These are phyloP conservation scores for Groenewaldozyma tartarivorans DNA, from an alignment of 805 yeast species.

Conservation along the genomic window DNA sequence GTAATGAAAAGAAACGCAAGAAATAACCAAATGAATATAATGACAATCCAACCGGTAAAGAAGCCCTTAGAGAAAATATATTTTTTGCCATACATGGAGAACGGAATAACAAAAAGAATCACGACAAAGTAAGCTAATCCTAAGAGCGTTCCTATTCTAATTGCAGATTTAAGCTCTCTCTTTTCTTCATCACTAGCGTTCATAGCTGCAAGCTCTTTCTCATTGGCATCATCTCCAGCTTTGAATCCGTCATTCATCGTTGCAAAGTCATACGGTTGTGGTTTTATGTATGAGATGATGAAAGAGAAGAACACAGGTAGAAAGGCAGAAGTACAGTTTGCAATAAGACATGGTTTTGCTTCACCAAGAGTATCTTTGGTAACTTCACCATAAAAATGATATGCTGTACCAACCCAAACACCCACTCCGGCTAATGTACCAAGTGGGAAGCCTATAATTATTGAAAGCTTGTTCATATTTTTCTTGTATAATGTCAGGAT, in stretches of 20 bases:
- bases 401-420: conserved; percentile 37
- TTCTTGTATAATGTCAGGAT: conserved; percentile 57
- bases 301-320: conserved; percentile 17
- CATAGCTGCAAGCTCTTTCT: conserved; percentile 20
- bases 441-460: conserved; percentile 62
- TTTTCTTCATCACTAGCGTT: conserved; percentile 37
- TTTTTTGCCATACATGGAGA: conserved; percentile 81
- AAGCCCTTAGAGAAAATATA: conserved; percentile 66
- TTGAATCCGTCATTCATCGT: conserved; percentile 41
- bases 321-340: conserved; percentile 23
- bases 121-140: conserved; percentile 42
- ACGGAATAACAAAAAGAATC: conserved; percentile 72
- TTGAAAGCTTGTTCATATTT: conserved; percentile 57
- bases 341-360: conserved; percentile 23
- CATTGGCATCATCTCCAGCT: conserved; percentile 29
- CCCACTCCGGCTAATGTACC: conserved; percentile 66
- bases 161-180: conserved; percentile 40
- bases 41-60: conserved; percentile 83
- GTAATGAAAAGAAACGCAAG: conserved; percentile 41
- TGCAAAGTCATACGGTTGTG: conserved; percentile 37
- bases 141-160: conserved; percentile 54
- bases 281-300: conserved; percentile 19
- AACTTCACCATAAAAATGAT: conserved; percentile 19
- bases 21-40: conserved; percentile 75
- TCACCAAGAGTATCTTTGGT: conserved; percentile 21